Conservation (phyloP, 202 grass and related monocot genomes). For the Musa balbisiana region DNA sequence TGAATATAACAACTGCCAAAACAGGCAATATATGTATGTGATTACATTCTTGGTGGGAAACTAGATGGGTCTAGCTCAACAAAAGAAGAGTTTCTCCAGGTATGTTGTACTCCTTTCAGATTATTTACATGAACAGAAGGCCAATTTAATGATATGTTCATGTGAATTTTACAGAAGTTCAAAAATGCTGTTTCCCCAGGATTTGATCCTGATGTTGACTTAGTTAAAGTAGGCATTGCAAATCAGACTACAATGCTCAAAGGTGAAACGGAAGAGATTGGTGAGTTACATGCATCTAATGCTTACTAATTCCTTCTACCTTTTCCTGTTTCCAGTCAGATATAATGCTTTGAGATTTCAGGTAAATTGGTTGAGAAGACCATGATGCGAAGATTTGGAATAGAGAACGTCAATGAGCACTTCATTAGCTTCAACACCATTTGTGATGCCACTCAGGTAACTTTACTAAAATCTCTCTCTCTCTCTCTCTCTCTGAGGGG, state of each 20-base stretch:
- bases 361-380: constrained; percentile 90
- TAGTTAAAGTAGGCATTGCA: constrained; percentile 82
- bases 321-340: constrained; percentile 7
- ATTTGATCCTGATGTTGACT: constrained; percentile 95
- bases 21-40: constrained; percentile 86
- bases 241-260: constrained; percentile 99
- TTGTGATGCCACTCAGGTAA: constrained; percentile 97
- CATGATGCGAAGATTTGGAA: constrained; percentile 84
- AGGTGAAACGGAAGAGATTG: constrained; percentile 99
- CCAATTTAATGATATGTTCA: too few relatives aligned
- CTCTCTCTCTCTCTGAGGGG: too few relatives aligned
- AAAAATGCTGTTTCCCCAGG: constrained; percentile 70
- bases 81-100: constrained; percentile 80
- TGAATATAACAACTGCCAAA: not conserved
- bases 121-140: constrained; percentile 14
- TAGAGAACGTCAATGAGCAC: constrained; percentile 79
- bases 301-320: constrained; percentile 1
- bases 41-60: constrained; percentile 91
- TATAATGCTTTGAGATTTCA: constrained; percentile 27
- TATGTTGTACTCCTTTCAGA: constrained; percentile 20
- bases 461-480: not conserved
- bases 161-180: constrained; percentile 67
- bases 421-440: constrained; percentile 96
- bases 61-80: constrained; percentile 94
- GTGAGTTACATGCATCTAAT: constrained; percentile 27